A percentile compares a stretch with the other conserved stretches of the same genome.
phyloP scores from a whole-genome alignment of 129 eudicot genomes.

The Saposhnikovia divaricata region DNA sequence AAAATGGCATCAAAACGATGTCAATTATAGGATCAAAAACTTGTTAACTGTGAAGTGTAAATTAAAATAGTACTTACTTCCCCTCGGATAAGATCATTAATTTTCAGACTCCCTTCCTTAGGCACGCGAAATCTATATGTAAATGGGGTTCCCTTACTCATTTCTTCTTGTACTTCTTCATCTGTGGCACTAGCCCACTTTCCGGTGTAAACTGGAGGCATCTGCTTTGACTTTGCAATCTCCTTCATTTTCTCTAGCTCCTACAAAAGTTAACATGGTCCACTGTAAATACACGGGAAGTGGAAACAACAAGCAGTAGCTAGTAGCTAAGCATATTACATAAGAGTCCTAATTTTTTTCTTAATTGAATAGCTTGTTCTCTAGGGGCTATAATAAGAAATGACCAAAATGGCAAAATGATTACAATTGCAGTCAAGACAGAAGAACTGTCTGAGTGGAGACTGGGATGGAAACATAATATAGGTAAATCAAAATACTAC shows the following conservation, averaged over 20 bases:
- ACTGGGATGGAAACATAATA: not conserved
- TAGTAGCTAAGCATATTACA: not conserved
- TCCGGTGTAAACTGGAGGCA: slow-evolving; percentile 88
- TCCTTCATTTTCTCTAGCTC: slow-evolving; percentile 90
- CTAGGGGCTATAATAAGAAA: not conserved
- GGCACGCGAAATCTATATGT: slow-evolving; percentile 93
- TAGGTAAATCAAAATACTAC: not conserved
- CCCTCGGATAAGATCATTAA: slow-evolving; percentile 76
- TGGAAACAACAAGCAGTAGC: not conserved
- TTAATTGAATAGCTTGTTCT: not conserved
- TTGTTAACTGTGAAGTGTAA: no score
- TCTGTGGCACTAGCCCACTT: slow-evolving; percentile 83
- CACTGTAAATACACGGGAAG: not conserved
- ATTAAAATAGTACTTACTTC: slow-evolving; percentile 37
- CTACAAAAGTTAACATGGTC: slow-evolving; percentile 23
- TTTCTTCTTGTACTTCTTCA: slow-evolving; percentile 65
- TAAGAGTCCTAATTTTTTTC: no score
- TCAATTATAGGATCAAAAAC: not conserved
- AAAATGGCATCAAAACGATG: not conserved
- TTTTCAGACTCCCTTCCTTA: slow-evolving; percentile 63
- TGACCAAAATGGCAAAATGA: not conserved
- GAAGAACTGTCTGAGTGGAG: not conserved
- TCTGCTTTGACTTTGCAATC: slow-evolving; percentile 62
- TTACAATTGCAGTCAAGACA: not conserved
- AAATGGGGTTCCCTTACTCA: slow-evolving; percentile 74